phyloP scores from a whole-genome alignment of 2,329 filamentous ascomycete species.

The Penicillium sp. region DNA sequence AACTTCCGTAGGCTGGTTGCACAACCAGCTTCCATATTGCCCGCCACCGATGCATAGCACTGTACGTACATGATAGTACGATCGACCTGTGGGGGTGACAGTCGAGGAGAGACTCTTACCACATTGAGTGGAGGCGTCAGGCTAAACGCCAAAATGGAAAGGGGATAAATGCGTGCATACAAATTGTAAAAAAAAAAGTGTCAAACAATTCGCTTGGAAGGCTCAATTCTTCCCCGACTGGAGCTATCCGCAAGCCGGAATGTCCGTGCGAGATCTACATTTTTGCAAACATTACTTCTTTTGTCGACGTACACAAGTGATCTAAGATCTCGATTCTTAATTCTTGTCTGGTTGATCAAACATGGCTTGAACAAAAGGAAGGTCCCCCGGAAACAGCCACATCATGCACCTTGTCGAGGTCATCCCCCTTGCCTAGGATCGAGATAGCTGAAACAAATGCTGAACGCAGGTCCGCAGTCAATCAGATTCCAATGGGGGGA shows the following conservation, averaged over 20 bases:
- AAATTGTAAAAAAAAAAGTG: background rate
- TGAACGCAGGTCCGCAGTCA: slow-evolving; percentile 3
- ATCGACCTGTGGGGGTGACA: background rate
- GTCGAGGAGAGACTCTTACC: background rate
- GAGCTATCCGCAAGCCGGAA: background rate
- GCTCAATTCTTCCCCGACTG: background rate
- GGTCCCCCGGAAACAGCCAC: slow-evolving; percentile 9
- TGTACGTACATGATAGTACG: background rate
- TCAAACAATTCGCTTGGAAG: background rate
- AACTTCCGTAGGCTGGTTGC: background rate
- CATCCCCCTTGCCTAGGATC: slow-evolving; percentile 17
- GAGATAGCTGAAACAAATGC: slow-evolving; percentile 20
- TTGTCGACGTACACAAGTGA: slow-evolving; percentile 5
- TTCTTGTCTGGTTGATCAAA: slow-evolving; percentile 16
- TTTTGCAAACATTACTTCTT: background rate
- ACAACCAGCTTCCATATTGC: background rate
- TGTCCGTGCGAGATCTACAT: background rate
- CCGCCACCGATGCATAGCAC: background rate
- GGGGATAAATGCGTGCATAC: slow-evolving; percentile 1
- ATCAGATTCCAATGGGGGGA: background rate
- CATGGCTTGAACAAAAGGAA: slow-evolving; percentile 15
- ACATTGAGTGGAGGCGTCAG: background rate
- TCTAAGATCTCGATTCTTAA: background rate
- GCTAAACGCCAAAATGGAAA: background rate
- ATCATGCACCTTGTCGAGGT: slow-evolving; percentile 1